These are phyloP conservation scores for Nyssa sinensis DNA, from an alignment of 148 eudicot species.

Conservation along the genomic window DNA sequence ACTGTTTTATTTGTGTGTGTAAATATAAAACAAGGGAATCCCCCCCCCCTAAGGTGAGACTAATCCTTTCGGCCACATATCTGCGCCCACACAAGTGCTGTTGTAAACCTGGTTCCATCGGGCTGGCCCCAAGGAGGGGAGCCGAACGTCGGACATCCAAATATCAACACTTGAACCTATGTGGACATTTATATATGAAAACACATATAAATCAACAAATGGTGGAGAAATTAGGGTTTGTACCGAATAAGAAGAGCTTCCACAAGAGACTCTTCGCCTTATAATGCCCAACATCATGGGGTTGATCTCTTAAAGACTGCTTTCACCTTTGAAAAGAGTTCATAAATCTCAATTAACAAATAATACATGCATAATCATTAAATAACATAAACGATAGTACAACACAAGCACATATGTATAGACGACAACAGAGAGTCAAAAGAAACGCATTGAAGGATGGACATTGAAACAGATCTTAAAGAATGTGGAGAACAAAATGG, in stretches of 20 bases:
- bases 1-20: not conserved
- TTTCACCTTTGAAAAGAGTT: not conserved
- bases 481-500: not conserved
- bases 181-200: not conserved
- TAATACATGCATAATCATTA: not conserved
- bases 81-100: too few relatives aligned
- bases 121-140: too few relatives aligned
- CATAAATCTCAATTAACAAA: not conserved
- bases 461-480: conserved; percentile 2
- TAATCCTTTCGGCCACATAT: too few relatives aligned
- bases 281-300: conserved; percentile 40
- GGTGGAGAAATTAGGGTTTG: not conserved
- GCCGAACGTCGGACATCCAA: too few relatives aligned
- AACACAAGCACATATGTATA: not conserved
- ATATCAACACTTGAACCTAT: too few relatives aligned
- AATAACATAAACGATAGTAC: not conserved
- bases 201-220: not conserved
- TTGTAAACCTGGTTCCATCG: too few relatives aligned
- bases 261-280: conserved; percentile 44
- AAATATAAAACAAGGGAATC: too few relatives aligned
- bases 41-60: too few relatives aligned
- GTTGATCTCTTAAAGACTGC: conserved; percentile 11
- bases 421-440: too few relatives aligned
- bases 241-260: conserved; percentile 41
- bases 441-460: not conserved